phyloP scores from a whole-genome alignment of 495 filamentous ascomycete species.

The Bombardia bombarda region DNA sequence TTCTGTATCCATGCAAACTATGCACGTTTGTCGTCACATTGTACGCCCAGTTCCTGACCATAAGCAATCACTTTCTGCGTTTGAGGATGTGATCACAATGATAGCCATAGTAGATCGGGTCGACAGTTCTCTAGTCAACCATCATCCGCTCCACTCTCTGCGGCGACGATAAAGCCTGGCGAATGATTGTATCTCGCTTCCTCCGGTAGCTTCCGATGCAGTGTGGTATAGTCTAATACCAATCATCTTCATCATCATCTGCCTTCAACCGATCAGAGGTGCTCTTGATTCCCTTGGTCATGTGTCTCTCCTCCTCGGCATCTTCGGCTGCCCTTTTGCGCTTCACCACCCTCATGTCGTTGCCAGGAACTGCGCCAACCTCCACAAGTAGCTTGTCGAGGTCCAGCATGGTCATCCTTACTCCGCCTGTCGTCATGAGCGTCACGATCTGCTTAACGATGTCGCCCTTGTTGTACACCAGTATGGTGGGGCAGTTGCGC shows the following conservation, averaged over 20 bases:
- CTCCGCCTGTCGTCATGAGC: slow-evolving; percentile 67
- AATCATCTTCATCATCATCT: slow-evolving; percentile 54
- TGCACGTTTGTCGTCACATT: no score
- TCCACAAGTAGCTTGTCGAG: slow-evolving; percentile 74
- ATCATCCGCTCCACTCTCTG: no score
- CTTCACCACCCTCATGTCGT: slow-evolving; percentile 68
- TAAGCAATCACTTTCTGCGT: no score
- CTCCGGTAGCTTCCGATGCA: no score
- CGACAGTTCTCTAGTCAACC: no score
- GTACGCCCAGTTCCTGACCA: no score
- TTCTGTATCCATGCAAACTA: no score
- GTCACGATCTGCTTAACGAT: slow-evolving; percentile 85
- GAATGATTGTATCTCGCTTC: no score
- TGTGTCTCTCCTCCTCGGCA: slow-evolving; percentile 38
- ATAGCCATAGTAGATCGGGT: no score
- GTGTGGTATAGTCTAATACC: no score
- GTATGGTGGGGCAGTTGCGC: slow-evolving; percentile 84
- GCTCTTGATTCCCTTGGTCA: slow-evolving; percentile 38
- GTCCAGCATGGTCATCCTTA: slow-evolving; percentile 52
- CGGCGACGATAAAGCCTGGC: no score
- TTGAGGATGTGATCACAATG: no score
- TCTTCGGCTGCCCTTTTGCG: slow-evolving; percentile 53
- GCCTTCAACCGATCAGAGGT: slow-evolving; percentile 23
- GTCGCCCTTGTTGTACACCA: slow-evolving; percentile 87
- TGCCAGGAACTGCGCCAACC: slow-evolving; percentile 65